Evolutionary conservation across 2,329 filamentous ascomycete genomes (phyloP).

Genomic region (Cercospora nicotianae): DNA sequence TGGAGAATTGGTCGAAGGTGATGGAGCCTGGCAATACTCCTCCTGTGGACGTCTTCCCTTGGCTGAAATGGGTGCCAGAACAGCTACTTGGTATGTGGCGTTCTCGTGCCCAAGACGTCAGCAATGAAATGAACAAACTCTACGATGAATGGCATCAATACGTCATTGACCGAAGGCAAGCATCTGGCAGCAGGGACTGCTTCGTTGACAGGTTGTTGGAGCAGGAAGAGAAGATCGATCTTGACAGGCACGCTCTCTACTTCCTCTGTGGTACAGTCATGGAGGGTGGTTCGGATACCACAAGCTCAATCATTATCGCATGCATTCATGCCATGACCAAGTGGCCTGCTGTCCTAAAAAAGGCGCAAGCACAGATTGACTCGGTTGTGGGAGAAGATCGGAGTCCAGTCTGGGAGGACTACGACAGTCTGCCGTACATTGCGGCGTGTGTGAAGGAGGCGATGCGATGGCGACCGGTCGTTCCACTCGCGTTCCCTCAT

Average conservation of each 20-base stretch:
- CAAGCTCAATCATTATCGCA: conserved; percentile 40
- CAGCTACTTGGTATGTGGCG: conserved; percentile 44
- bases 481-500: conserved; percentile 38
- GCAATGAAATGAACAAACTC: conserved; percentile 45
- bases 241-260: conserved; percentile 38
- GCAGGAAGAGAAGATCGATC: conserved; percentile 27
- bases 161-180: conserved; percentile 36
- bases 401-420: conserved; percentile 32
- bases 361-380: conserved; percentile 34
- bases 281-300: conserved; percentile 32
- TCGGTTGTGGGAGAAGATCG: conserved; percentile 26
- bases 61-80: conserved; percentile 48
- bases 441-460: conserved; percentile 34
- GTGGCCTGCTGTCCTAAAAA: background rate
- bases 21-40: conserved; percentile 53
- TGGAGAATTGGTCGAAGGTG: conserved; percentile 48
- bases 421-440: conserved; percentile 30
- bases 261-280: conserved; percentile 42
- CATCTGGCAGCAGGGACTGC: conserved; percentile 31
- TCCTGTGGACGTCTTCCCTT: conserved; percentile 51
- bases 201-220: conserved; percentile 48
- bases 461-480: conserved; percentile 31
- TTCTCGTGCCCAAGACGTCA: conserved; percentile 40
- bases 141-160: conserved; percentile 43
- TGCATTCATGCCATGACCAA: conserved; percentile 40